Conservation (phyloP, 2,329 filamentous ascomycete genomes). For the Cercospora nicotianae region DNA sequence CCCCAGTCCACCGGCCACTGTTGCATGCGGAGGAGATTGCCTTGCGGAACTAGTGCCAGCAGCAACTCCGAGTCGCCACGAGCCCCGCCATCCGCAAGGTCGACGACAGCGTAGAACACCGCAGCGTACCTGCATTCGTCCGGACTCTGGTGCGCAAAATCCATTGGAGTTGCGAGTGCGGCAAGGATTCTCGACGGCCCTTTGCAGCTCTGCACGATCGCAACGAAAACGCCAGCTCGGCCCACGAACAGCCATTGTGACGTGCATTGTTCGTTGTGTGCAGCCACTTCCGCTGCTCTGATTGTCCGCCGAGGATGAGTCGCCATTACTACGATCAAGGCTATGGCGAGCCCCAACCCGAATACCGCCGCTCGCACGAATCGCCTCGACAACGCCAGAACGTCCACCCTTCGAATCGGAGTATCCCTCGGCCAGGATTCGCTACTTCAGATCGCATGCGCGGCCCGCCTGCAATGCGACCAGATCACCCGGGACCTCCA, state of each 20-base stretch:
- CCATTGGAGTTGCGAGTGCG: background rate
- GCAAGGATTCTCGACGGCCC: conserved; percentile 10
- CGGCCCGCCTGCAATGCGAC: conserved; percentile 25
- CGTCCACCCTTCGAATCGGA: conserved; percentile 19
- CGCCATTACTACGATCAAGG: conserved; percentile 22
- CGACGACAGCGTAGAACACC: conserved; percentile 1
- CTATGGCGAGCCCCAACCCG: conserved; percentile 20
- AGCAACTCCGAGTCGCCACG: background rate
- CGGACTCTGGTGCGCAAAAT: background rate
- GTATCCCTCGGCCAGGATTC: conserved; percentile 16
- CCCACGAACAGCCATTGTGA: background rate
- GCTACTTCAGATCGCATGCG: conserved; percentile 22
- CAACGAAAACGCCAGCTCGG: conserved; percentile 17
- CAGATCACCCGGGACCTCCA: conserved; percentile 16
- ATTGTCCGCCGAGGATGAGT: conserved; percentile 20
- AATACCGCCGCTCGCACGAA: conserved; percentile 13
- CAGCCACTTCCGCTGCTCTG: conserved; percentile 1
- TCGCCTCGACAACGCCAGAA: conserved; percentile 14
- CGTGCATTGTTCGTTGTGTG: conserved; percentile 1
- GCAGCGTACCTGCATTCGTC: conserved; percentile 10
- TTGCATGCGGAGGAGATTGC: conserved; percentile 17
- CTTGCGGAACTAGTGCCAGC: conserved; percentile 16
- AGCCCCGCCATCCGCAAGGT: conserved; percentile 1
- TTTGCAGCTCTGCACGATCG: conserved; percentile 16
- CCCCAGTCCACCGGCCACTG: conserved; percentile 1